Conservation (phyloP, 2,329 filamentous ascomycete species). For the Fusarium liriodendri region DNA sequence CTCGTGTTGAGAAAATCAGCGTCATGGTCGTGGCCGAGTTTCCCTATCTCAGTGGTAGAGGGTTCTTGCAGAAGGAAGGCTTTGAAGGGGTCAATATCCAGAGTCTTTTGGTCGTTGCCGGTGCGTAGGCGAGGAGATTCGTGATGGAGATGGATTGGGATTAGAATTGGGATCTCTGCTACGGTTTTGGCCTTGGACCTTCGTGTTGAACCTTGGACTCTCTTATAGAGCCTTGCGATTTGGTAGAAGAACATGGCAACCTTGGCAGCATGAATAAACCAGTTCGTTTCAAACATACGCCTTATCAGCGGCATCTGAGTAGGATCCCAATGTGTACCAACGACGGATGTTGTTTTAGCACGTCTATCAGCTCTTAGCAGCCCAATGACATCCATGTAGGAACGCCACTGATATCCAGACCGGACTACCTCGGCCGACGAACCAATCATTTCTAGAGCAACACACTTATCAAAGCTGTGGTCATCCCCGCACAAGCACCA, state of each 20-base stretch:
- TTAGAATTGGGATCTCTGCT: background rate
- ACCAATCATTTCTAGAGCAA: background rate
- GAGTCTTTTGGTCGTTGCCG: conserved; percentile 61
- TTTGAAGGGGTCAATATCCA: conserved; percentile 63
- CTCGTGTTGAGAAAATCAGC: conserved; percentile 54
- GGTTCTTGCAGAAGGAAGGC: conserved; percentile 56
- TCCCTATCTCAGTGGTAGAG: conserved; percentile 59
- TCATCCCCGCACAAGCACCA: background rate
- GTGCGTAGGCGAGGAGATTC: conserved; percentile 24
- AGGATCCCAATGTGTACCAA: background rate
- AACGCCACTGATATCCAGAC: background rate
- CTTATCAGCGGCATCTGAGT: background rate
- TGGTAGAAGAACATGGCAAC: background rate
- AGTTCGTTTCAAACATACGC: background rate
- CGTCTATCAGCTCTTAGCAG: background rate
- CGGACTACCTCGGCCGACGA: background rate
- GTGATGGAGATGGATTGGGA: background rate
- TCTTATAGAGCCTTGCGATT: background rate
- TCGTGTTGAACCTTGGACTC: background rate
- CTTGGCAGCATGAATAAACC: background rate
- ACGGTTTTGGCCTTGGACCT: background rate
- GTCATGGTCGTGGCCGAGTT: conserved; percentile 70
- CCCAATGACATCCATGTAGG: background rate
- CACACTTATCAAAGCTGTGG: background rate
- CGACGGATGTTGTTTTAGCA: background rate